Conservation (phyloP, 208 protist species). For the Acanthamoeba sp. region DNA sequence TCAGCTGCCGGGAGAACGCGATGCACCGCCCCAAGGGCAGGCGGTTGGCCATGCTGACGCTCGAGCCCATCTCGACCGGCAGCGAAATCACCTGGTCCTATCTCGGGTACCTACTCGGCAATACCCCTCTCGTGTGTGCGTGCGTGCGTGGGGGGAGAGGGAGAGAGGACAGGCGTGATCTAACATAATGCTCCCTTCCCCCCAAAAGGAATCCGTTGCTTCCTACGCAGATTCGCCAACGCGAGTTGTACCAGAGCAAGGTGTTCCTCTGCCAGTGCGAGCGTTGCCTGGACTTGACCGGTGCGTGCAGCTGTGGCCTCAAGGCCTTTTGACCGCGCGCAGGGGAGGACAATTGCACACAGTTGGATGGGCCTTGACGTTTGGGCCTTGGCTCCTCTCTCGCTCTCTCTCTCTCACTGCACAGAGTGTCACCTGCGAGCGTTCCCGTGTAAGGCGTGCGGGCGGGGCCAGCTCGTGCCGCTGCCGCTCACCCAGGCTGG, state of each 20-base stretch:
- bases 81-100: slow-evolving; percentile 57
- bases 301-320: neutral
- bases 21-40: neutral
- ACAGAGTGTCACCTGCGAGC: slow-evolving; percentile 19
- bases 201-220: slow-evolving; percentile 40
- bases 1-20: slow-evolving; percentile 11
- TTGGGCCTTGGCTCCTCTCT: too few relatives aligned
- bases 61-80: neutral
- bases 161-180: neutral
- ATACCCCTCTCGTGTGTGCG: neutral
- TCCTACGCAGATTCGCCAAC: slow-evolving; percentile 8
- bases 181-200: neutral
- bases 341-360: neutral
- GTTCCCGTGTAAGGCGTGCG: neutral
- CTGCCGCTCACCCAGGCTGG: neutral
- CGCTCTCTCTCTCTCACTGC: too few relatives aligned
- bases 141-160: neutral
- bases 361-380: too few relatives aligned
- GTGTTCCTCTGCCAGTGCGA: slow-evolving; percentile 19
- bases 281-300: neutral
- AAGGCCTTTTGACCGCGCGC: neutral
- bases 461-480: neutral
- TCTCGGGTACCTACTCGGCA: neutral
- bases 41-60: neutral
- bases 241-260: slow-evolving; percentile 51